Evolutionary conservation across 805 yeast species (phyloP).

Genomic region (Nakazawaea holstii): DNA sequence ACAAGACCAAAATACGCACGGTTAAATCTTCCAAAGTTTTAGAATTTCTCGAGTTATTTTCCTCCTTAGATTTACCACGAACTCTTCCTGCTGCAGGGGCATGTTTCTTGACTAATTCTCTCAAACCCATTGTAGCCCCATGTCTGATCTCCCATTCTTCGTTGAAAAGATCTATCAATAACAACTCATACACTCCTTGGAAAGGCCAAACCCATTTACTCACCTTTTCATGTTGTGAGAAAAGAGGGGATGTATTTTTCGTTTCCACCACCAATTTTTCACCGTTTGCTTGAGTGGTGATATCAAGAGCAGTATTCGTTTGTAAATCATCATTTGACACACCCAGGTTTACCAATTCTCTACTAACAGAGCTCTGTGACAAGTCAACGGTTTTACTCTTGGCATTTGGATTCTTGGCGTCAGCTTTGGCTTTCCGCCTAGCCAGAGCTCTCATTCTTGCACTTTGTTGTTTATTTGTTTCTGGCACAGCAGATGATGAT

Average conservation of each 20-base stretch:
- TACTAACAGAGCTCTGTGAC: conserved; percentile 64
- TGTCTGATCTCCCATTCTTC: conserved; percentile 94
- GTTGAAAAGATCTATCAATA: conserved; percentile 73
- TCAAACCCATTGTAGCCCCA: conserved; percentile 88
- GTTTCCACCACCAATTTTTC: conserved; percentile 83
- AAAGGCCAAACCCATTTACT: conserved; percentile 87
- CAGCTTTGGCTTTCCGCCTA: conserved; percentile 78
- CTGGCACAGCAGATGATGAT: conserved; percentile 1
- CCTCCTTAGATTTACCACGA: conserved; percentile 50
- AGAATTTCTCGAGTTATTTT: conserved; percentile 61
- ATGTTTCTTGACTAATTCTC: conserved; percentile 80
- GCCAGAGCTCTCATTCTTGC: conserved; percentile 93
- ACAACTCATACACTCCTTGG: conserved; percentile 83
- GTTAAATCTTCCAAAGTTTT: conserved; percentile 82
- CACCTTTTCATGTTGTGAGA: conserved; percentile 65
- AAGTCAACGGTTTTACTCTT: conserved; percentile 55
- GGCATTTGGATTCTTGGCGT: conserved; percentile 45
- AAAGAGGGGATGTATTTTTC: conserved; percentile 53
- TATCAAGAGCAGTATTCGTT: conserved; percentile 25
- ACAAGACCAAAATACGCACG: conserved; percentile 75
- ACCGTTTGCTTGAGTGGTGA: conserved; percentile 77
- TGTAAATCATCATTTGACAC: conserved; percentile 19
- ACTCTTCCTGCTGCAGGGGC: conserved; percentile 84
- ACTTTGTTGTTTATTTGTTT: conserved; percentile 30
- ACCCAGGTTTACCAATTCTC: conserved; percentile 42